phyloP scores from a whole-genome alignment of 345 rosid genomes.

The Clausena lansium region DNA sequence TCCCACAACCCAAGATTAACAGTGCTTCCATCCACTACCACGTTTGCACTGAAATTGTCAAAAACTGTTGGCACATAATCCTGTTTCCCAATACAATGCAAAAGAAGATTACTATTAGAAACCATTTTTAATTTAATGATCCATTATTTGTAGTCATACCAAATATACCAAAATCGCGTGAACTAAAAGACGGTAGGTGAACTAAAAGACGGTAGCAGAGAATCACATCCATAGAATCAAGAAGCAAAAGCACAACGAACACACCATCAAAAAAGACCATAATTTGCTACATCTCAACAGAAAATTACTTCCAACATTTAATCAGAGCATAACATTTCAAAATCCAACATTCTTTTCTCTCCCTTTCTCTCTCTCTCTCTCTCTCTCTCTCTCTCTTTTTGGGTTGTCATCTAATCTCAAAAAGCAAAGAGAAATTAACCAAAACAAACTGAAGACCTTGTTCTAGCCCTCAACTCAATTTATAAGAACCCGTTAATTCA shows the following conservation, averaged over 20 bases:
- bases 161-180: neutral
- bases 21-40: slow-evolving; percentile 77
- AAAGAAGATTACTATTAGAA: slow-evolving; percentile 7
- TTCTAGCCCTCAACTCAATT: neutral
- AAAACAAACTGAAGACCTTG: neutral
- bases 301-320: neutral
- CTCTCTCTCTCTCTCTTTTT: neutral
- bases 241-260: neutral
- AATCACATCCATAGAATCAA: neutral
- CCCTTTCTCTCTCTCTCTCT: too few relatives aligned
- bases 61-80: slow-evolving; percentile 87
- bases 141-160: neutral
- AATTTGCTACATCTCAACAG: slow-evolving; percentile 12
- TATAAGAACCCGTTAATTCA: neutral
- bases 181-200: neutral
- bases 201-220: neutral
- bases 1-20: slow-evolving; percentile 84
- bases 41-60: slow-evolving; percentile 86
- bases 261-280: neutral
- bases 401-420: neutral
- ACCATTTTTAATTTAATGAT: neutral
- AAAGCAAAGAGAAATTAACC: neutral
- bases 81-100: slow-evolving; percentile 32
- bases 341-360: neutral
- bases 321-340: neutral